Percentiles rank a stretch among this genome's conserved stretches.
Conservation (phyloP, 495 filamentous ascomycete species). For the Astrothelium macrocarpum region DNA sequence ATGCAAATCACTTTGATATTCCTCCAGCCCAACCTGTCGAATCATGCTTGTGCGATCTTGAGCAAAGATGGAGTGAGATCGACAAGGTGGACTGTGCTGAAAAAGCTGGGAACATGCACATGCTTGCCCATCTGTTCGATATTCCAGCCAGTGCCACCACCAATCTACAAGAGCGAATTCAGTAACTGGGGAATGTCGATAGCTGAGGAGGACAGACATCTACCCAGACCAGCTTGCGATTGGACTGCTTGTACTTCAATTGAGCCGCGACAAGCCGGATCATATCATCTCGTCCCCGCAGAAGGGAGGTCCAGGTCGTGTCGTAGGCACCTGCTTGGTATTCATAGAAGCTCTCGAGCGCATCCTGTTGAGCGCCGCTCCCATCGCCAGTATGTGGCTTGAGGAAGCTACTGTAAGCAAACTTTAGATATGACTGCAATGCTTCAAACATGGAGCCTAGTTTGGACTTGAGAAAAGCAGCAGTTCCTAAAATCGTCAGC, state of each 20-base stretch:
- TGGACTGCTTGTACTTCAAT: constrained; percentile 52
- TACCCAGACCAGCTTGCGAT: constrained; percentile 57
- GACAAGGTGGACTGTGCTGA: constrained; percentile 74
- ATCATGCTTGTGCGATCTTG: constrained; percentile 66
- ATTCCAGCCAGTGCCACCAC: constrained; percentile 81
- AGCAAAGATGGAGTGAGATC: constrained; percentile 86
- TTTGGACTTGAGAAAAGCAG: background rate
- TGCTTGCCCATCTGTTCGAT: constrained; percentile 76
- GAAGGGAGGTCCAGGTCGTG: constrained; percentile 64
- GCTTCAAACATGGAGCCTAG: background rate
- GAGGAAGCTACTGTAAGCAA: constrained; percentile 77
- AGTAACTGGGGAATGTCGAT: background rate
- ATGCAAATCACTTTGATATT: constrained; percentile 81
- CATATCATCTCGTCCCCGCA: constrained; percentile 85
- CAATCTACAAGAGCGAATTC: constrained; percentile 45
- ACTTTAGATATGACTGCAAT: constrained; percentile 40
- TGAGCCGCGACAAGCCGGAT: constrained; percentile 75
- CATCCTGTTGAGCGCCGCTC: constrained; percentile 62
- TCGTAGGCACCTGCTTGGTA: constrained; percentile 78
- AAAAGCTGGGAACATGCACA: constrained; percentile 69
- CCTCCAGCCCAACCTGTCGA: constrained; percentile 72
- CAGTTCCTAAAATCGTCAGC: background rate
- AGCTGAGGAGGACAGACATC: constrained; percentile 49
- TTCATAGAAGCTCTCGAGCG: constrained; percentile 88
- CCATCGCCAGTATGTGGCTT: constrained; percentile 66